Evolutionary conservation across 2,329 filamentous ascomycete genomes (phyloP).

Genomic region (Zymoseptoria crescenta): DNA sequence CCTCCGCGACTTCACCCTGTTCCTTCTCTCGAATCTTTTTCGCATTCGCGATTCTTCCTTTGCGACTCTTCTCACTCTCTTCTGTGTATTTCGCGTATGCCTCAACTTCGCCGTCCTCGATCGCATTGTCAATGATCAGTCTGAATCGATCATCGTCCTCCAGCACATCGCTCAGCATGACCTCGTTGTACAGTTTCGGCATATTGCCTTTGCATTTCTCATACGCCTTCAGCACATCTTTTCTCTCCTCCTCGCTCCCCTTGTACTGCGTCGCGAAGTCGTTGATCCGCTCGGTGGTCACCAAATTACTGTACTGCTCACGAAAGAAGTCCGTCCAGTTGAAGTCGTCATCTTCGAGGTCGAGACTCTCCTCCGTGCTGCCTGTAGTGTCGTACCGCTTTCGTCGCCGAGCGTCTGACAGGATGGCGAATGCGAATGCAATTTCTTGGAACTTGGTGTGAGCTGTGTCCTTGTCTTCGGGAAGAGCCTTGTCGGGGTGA

Average conservation of each 20-base stretch:
- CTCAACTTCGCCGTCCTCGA: conserved; percentile 59
- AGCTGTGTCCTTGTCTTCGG: conserved; percentile 62
- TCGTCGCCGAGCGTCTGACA: conserved; percentile 73
- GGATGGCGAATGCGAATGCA: conserved; percentile 87
- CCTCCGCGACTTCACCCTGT: conserved; percentile 51
- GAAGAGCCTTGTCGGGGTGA: conserved; percentile 53
- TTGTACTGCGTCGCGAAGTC: conserved; percentile 74
- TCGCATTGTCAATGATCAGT: conserved; percentile 70
- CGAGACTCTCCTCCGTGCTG: conserved; percentile 74
- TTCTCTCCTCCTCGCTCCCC: conserved; percentile 73
- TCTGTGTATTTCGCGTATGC: conserved; percentile 61
- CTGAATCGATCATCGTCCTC: conserved; percentile 83
- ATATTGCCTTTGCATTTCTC: conserved; percentile 65
- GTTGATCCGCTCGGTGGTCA: conserved; percentile 67
- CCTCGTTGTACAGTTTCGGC: conserved; percentile 65
- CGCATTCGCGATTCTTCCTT: conserved; percentile 47
- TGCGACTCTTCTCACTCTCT: conserved; percentile 49
- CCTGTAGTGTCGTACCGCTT: conserved; percentile 85
- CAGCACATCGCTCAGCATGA: conserved; percentile 79
- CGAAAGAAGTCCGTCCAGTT: conserved; percentile 87
- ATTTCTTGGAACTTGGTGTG: conserved; percentile 80
- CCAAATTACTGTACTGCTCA: conserved; percentile 68
- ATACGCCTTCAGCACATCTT: conserved; percentile 71
- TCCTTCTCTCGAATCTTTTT: conserved; percentile 64
- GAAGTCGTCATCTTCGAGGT: conserved; percentile 58